Percentiles rank a stretch among this genome's conserved stretches.
phyloP scores from a whole-genome alignment of 306 rosid species.

The Vicia villosa region DNA sequence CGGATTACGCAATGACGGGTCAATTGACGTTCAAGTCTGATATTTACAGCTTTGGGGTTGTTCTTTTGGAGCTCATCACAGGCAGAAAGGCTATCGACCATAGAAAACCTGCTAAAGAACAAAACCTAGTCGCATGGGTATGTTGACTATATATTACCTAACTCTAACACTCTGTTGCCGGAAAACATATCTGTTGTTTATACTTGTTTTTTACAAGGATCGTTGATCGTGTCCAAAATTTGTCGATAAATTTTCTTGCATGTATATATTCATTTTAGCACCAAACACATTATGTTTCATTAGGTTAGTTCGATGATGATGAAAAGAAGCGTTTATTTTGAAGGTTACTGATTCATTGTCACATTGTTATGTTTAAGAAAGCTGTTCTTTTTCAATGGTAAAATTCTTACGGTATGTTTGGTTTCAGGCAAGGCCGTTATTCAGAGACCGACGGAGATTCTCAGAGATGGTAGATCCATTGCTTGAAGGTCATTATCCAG shows the following conservation, averaged over 20 bases:
- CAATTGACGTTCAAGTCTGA: constrained; percentile 95
- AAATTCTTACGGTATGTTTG: no score
- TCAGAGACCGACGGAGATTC: constrained; percentile 78
- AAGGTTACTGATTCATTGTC: constrained; percentile 2
- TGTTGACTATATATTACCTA: constrained; percentile 32
- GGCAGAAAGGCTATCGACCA: constrained; percentile 88
- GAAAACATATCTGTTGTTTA: constrained; percentile 4
- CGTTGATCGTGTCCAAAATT: neutral
- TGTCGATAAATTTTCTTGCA: constrained; percentile 1
- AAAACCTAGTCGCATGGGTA: constrained; percentile 94
- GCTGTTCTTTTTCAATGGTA: no score
- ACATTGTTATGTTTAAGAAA: no score
- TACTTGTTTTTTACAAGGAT: constrained; percentile 20
- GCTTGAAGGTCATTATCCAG: constrained; percentile 77
- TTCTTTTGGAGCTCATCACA: constrained; percentile 89
- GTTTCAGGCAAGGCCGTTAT: constrained; percentile 79
- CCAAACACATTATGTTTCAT: neutral
- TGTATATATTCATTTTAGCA: no score
- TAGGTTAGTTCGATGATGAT: neutral
- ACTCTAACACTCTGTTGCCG: constrained; percentile 1
- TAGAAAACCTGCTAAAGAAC: constrained; percentile 56
- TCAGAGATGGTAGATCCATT: constrained; percentile 79
- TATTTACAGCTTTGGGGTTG: constrained; percentile 94
- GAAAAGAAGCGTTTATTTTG: neutral
- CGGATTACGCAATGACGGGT: constrained; percentile 98